Evolutionary conservation across 345 rosid species (phyloP).

Genomic region (Salix exigua): DNA sequence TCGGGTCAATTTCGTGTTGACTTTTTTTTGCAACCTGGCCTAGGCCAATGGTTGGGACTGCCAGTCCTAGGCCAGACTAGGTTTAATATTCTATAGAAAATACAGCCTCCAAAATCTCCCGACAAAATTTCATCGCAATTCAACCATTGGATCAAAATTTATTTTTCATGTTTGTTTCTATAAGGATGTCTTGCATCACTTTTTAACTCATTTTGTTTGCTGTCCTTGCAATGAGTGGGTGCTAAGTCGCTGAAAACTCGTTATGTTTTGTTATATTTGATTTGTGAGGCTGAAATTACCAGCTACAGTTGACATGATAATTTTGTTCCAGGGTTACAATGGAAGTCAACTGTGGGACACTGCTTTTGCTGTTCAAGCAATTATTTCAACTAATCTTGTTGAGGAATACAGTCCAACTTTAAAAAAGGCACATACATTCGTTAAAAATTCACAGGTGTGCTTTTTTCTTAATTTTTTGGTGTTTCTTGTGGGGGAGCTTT

Average conservation of each 20-base stretch:
- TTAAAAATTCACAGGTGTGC: conserved; percentile 73
- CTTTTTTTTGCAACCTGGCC: no score
- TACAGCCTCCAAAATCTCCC: no score
- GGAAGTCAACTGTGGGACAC: conserved; percentile 99
- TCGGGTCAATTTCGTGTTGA: no score
- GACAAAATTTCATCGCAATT: no score
- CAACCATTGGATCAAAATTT: no score
- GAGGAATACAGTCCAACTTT: conserved; percentile 68
- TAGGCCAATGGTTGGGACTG: no score
- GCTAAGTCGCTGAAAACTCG: not conserved
- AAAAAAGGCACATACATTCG: conserved; percentile 58
- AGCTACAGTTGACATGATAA: conserved; percentile 14
- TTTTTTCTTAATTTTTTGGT: conserved; percentile 10
- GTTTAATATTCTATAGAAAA: no score
- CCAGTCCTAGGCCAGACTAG: no score
- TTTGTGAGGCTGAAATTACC: conserved; percentile 5
- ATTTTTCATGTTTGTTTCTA: no score
- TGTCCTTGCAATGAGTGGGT: not conserved
- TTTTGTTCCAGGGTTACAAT: conserved; percentile 71
- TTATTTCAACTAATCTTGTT: conserved; percentile 60
- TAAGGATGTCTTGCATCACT: no score
- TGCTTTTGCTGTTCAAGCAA: conserved; percentile 80
- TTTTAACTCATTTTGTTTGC: not conserved
- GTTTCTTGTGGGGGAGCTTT: not conserved
- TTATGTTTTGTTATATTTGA: not conserved